A percentile compares a stretch with the other conserved stretches of the same genome.
Evolutionary conservation across 2,329 filamentous ascomycete genomes (phyloP).

Genomic region (Pyrenophora tritici-repentis): DNA sequence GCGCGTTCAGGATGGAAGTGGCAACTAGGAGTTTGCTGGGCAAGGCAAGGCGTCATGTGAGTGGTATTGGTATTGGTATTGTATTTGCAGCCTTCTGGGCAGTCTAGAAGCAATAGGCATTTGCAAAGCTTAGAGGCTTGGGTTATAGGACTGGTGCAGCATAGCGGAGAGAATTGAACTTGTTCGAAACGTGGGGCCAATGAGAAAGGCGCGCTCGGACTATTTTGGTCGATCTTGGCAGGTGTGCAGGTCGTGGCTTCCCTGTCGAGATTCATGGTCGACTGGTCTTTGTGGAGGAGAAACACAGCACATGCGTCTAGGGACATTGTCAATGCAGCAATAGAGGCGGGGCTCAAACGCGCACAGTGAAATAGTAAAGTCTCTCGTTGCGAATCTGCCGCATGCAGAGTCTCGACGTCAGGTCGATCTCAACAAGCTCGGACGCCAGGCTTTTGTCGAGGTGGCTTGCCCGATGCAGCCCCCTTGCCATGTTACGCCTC

Average conservation of each 20-base stretch:
- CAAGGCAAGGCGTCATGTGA: too few species aligned
- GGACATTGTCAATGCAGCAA: neutral
- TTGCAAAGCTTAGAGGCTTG: too few species aligned
- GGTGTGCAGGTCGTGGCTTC: constrained; percentile 4
- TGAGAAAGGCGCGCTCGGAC: constrained; percentile 7
- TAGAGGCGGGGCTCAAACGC: neutral
- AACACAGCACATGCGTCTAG: neutral
- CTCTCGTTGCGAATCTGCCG: constrained; percentile 6
- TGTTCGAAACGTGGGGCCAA: constrained; percentile 18
- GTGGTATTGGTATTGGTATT: too few species aligned
- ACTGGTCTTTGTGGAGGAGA: constrained; percentile 1
- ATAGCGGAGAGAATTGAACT: too few species aligned
- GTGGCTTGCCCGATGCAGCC: constrained; percentile 3
- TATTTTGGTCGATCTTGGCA: constrained; percentile 6
- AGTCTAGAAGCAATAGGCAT: too few species aligned
- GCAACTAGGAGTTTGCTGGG: too few species aligned
- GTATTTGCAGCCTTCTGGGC: too few species aligned
- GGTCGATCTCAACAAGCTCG: constrained; percentile 15
- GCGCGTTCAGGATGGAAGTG: too few species aligned
- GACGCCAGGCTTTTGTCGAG: constrained; percentile 14
- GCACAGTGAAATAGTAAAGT: neutral
- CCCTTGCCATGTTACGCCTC: constrained; percentile 11
- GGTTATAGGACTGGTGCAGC: too few species aligned
- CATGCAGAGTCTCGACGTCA: constrained; percentile 16
- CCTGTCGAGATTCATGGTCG: neutral